A percentile compares a stretch with the other conserved stretches of the same genome.
phyloP scores from a whole-genome alignment of 108 stramenopile species.

The Cyclotella cryptica region DNA sequence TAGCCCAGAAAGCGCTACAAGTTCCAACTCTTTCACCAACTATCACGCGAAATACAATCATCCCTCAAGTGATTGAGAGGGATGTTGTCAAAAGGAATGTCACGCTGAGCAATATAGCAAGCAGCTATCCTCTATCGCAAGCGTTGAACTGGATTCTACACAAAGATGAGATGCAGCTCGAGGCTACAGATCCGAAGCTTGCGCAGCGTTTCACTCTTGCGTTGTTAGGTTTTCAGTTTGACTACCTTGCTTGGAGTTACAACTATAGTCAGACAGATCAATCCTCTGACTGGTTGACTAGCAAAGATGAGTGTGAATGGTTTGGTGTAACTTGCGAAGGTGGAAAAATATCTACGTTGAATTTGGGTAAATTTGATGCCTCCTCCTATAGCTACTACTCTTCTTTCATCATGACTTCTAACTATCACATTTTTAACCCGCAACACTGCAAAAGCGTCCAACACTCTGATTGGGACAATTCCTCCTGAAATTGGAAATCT shows the following conservation, averaged over 20 bases:
- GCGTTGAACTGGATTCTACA: constrained; percentile 62
- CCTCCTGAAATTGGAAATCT: constrained; percentile 41
- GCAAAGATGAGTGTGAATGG: constrained; percentile 2
- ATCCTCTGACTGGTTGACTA: not conserved
- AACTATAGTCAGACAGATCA: not conserved
- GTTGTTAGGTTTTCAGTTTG: constrained; percentile 31
- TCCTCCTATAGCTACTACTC: not conserved
- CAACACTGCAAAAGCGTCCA: not conserved
- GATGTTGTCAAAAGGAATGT: constrained; percentile 1
- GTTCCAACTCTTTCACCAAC: not conserved
- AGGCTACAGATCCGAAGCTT: constrained; percentile 49
- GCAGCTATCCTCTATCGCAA: constrained; percentile 37
- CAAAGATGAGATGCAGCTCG: constrained; percentile 56
- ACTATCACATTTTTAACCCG: no score
- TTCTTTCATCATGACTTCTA: not conserved
- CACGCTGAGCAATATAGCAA: not conserved
- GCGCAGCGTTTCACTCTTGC: constrained; percentile 64
- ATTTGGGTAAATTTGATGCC: not conserved
- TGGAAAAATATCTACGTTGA: not conserved
- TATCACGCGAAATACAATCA: not conserved
- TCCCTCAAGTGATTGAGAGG: not conserved
- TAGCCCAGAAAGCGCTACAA: not conserved
- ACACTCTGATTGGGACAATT: constrained; percentile 32
- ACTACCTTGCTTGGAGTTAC: not conserved
- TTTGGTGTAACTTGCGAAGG: not conserved